Evolutionary conservation across 2,329 filamentous ascomycete genomes (phyloP).

Genomic region (Penicillium sp.): DNA sequence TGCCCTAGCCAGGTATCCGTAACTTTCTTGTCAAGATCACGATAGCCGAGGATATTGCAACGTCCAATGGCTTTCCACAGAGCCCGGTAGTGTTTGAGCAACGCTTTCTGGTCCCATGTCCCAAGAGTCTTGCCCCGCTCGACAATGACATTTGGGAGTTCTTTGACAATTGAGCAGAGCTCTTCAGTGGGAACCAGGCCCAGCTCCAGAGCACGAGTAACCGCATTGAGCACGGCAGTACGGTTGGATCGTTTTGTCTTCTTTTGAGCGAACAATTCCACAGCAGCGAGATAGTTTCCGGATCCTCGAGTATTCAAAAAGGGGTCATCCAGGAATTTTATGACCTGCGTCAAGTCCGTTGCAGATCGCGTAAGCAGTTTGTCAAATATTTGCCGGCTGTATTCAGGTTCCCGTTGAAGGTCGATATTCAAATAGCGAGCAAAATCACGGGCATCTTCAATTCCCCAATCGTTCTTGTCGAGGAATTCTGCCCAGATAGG

Average conservation of each 20-base stretch:
- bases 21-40: slow-evolving; percentile 31
- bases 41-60: slow-evolving; percentile 35
- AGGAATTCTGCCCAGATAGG: slow-evolving; percentile 21
- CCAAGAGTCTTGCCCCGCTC: slow-evolving; percentile 14
- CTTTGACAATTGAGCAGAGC: slow-evolving; percentile 31
- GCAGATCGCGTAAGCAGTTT: slow-evolving; percentile 25
- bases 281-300: slow-evolving; percentile 33
- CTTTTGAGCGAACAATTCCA: slow-evolving; percentile 26
- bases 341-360: slow-evolving; percentile 21
- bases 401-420: slow-evolving; percentile 33
- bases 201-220: slow-evolving; percentile 33
- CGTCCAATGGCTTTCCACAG: slow-evolving; percentile 40
- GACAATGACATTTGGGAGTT: slow-evolving; percentile 23
- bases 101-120: slow-evolving; percentile 12
- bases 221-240: slow-evolving; percentile 23
- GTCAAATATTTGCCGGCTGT: slow-evolving; percentile 37
- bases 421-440: slow-evolving; percentile 31
- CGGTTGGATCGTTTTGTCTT: slow-evolving; percentile 19
- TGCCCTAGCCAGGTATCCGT: slow-evolving; percentile 34
- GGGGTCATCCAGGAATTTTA: slow-evolving; percentile 37
- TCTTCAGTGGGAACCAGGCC: slow-evolving; percentile 36
- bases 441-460: slow-evolving; percentile 30
- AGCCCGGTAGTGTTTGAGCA: slow-evolving; percentile 26
- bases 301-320: slow-evolving; percentile 36
- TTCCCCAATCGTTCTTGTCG: slow-evolving; percentile 15